phyloP scores from a whole-genome alignment of 2,329 filamentous ascomycete genomes.

The Claviceps citrina region DNA sequence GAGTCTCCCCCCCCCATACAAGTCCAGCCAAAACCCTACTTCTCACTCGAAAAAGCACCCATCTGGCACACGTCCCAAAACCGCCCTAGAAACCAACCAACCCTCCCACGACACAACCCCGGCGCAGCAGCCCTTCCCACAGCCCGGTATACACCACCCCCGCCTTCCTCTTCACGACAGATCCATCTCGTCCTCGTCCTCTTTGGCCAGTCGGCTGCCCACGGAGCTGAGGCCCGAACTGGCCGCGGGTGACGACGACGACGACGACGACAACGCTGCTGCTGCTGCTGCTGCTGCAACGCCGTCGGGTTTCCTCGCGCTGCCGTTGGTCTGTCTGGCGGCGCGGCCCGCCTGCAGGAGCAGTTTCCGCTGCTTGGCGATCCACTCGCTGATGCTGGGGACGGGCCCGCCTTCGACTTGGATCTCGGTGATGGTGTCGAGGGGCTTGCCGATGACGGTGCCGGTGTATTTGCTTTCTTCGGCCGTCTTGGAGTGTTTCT shows the following conservation, averaged over 20 bases:
- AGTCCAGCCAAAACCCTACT: background rate
- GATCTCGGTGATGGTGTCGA: slow-evolving; percentile 51
- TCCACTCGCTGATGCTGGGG: slow-evolving; percentile 23
- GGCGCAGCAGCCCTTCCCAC: too few species aligned
- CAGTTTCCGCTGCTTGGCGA: slow-evolving; percentile 16
- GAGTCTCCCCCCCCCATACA: too few species aligned
- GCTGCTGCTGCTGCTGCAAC: too few species aligned
- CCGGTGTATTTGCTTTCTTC: slow-evolving; percentile 77
- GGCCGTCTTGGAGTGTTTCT: slow-evolving; percentile 79
- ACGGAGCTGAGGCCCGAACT: slow-evolving; percentile 45
- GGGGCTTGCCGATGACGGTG: slow-evolving; percentile 62
- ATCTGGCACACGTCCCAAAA: too few species aligned
- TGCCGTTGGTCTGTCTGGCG: slow-evolving; percentile 3
- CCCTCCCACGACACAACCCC: too few species aligned
- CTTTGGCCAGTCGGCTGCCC: slow-evolving; percentile 19
- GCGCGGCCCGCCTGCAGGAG: background rate
- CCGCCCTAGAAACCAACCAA: too few species aligned
- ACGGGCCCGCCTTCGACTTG: slow-evolving; percentile 58
- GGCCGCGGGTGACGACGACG: slow-evolving; percentile 27
- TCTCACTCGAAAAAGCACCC: too few species aligned
- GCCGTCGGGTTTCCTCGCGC: slow-evolving; percentile 4
- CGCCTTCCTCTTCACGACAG: slow-evolving; percentile 17
- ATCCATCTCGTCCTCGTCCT: slow-evolving; percentile 34
- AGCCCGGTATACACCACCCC: background rate
- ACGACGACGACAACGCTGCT: too few species aligned